Percentiles rank a stretch among this genome's conserved stretches.
Evolutionary conservation across 129 eudicot genomes (phyloP).

Genomic region (Daucus carota): DNA sequence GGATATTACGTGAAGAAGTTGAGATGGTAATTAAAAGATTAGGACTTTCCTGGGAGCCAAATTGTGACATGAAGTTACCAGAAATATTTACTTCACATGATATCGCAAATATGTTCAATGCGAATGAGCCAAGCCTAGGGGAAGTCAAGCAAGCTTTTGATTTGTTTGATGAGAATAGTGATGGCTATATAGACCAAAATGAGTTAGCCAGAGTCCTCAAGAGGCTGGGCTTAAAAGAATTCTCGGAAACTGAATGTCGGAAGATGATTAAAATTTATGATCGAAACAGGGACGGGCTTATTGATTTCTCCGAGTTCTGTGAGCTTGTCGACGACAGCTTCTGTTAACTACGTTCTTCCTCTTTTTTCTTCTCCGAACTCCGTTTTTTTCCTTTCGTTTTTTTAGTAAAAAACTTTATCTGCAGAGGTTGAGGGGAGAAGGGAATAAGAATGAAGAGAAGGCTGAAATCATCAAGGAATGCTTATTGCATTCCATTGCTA

Average conservation of each 20-base stretch:
- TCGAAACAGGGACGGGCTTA: neutral
- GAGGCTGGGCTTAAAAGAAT: neutral
- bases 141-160: constrained; percentile 60
- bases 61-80: constrained; percentile 24
- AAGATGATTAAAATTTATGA: neutral
- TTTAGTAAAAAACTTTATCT: too few species aligned
- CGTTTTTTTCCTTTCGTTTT: too few species aligned
- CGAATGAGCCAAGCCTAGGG: constrained; percentile 44
- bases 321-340: constrained; percentile 1
- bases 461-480: too few species aligned
- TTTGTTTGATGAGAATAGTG: constrained; percentile 59
- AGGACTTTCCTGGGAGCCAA: constrained; percentile 35
- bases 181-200: constrained; percentile 54
- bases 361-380: too few species aligned
- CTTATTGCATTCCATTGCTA: too few species aligned
- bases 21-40: constrained; percentile 48
- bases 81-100: constrained; percentile 28
- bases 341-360: too few species aligned
- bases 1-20: constrained; percentile 12
- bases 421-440: too few species aligned
- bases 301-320: neutral
- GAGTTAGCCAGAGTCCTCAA: constrained; percentile 41
- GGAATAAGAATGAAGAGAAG: too few species aligned
- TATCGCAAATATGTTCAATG: constrained; percentile 34
- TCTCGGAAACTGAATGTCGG: neutral